Base-by-base conservation (phyloP, 805 yeast genomes). In the Candida lessepsii region DNA sequence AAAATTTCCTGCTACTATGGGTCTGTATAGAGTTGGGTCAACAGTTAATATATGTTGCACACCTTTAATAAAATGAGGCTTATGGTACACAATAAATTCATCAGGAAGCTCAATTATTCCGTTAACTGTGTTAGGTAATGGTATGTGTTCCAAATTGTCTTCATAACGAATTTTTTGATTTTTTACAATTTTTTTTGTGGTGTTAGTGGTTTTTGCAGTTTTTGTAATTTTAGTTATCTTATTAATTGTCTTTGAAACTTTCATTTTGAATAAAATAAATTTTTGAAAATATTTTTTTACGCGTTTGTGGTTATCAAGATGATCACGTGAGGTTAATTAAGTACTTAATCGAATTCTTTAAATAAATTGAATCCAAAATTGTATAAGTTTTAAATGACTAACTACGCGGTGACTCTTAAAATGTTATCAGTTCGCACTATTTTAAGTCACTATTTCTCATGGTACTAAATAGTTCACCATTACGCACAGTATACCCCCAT, bases 1-100 rank as follows among this genome's bases (percentile, higher is more conserved):
- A 42, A 67, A 69, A 27, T 63, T 57, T 29, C 43, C 44, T 39
- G 58, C 50, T 0, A 58, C 63, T 5, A 65, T 45, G 0, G 56
- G 60, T 2, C 60, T 64, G 39, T 67, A 69, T 29, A 69, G 53
- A 10, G 61, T 43, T 0, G 65, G 63, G 42, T 69, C 75, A 2
- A 50, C 45, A 5, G 42, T 34, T 7, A 69, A 20, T 5, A 69
- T 46, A 39, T 57, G 60, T 8, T 55, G 44, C 15, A 63, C 46
- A 0, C 70, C 73, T 6, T 52, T 39, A 3, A 67, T 49, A 46
- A 69, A 69, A 16, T 57, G 60, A 0, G 63, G 61, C 2, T 54
- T 46, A 37, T 69, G 73, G 39, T 28, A 54, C 1, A 49, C 53
- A 8, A 61, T 50, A 44, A 60, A 69, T 2, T 32, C 50, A 14